A percentile compares a stretch with the other conserved stretches of the same genome.
phyloP scores from a whole-genome alignment of 495 filamentous ascomycete genomes.

The Neurospora africana region DNA sequence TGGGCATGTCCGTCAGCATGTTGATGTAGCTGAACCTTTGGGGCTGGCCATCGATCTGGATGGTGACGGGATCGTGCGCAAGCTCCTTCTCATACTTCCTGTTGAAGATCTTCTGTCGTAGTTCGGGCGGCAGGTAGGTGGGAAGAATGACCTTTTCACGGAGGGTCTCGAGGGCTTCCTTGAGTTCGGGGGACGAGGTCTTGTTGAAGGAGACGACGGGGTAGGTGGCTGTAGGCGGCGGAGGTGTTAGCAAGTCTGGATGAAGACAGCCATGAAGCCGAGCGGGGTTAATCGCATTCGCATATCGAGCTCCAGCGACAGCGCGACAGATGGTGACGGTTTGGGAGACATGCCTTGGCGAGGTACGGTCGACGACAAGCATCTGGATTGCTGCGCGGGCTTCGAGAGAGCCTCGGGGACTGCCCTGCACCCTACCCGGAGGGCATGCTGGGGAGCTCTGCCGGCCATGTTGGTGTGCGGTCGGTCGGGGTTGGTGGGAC shows the following conservation, averaged over 20 bases:
- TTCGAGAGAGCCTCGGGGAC: conserved; percentile 6
- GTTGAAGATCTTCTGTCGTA: conserved; percentile 46
- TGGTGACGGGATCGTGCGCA: conserved; percentile 45
- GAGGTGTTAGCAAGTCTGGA: background rate
- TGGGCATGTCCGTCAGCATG: conserved; percentile 20
- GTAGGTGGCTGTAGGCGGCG: conserved; percentile 2
- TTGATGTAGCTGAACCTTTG: conserved; percentile 44
- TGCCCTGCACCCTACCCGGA: conserved; percentile 11
- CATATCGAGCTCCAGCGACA: background rate
- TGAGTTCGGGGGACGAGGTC: conserved; percentile 25
- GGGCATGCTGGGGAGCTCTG: conserved; percentile 6
- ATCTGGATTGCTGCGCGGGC: conserved; percentile 5
- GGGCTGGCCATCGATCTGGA: conserved; percentile 49
- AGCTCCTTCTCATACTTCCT: conserved; percentile 41
- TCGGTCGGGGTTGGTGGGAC: background rate
- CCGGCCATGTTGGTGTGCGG: conserved; percentile 12
- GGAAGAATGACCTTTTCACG: conserved; percentile 57
- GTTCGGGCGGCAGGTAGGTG: conserved; percentile 41
- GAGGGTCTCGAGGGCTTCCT: conserved; percentile 38
- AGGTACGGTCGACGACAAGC: conserved; percentile 13
- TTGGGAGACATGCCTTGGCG: conserved; percentile 10
- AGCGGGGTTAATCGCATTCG: background rate
- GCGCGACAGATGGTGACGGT: background rate
- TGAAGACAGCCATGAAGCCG: background rate
- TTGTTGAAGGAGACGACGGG: conserved; percentile 21